Conservation (phyloP, 257 asterid genomes). For the Lycium ferocissimum region DNA sequence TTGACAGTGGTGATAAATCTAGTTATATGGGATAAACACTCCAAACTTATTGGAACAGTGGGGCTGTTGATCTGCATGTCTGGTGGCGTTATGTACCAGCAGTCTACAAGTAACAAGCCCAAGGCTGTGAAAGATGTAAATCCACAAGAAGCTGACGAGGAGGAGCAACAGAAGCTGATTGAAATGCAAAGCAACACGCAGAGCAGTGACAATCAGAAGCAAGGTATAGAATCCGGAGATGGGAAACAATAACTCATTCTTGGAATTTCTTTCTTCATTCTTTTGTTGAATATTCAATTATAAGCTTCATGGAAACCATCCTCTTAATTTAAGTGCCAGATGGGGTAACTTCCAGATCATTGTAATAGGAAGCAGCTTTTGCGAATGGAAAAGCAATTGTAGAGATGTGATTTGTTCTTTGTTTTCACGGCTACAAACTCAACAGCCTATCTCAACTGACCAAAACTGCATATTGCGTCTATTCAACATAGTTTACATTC, state of each 20-base stretch:
- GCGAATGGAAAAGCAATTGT: conserved; percentile 2
- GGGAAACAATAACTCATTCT: conserved; percentile 50
- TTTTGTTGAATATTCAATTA: neutral
- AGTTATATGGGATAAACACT: conserved; percentile 89
- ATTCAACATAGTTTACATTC: neutral
- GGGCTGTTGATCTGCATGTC: conserved; percentile 91
- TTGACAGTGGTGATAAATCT: conserved; percentile 92
- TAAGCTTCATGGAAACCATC: neutral
- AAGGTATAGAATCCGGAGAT: conserved; percentile 44
- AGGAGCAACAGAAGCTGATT: conserved; percentile 73
- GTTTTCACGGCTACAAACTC: neutral
- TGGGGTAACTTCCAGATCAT: conserved; percentile 5
- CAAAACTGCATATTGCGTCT: neutral
- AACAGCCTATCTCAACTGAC: neutral
- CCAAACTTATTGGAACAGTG: conserved; percentile 76
- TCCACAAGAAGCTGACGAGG: conserved; percentile 54
- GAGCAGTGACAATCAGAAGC: conserved; percentile 46
- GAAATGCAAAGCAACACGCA: conserved; percentile 63
- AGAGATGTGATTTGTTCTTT: neutral
- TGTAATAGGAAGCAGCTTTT: neutral
- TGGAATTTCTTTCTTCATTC: conserved; percentile 1
- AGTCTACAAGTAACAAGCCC: conserved; percentile 66
- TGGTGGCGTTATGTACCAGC: conserved; percentile 91
- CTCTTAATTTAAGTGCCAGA: neutral
- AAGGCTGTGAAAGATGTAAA: conserved; percentile 50